Base-by-base conservation (phyloP, 306 rosid genomes). In the Dicorynia guianensis region DNA sequence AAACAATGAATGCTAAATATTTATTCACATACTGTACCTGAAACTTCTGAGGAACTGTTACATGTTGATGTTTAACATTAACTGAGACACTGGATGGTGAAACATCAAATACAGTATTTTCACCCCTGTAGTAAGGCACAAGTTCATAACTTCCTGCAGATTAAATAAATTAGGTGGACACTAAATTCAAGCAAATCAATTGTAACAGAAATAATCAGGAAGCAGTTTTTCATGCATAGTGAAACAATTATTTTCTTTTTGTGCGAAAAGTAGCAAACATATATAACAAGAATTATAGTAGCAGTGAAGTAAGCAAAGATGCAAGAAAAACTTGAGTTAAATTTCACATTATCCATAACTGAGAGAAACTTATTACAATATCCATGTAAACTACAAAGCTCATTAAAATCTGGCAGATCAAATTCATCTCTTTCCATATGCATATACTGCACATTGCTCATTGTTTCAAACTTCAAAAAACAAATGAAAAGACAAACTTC, bases 51-150 rank as follows among this genome's bases (percentile, higher is more conserved):
- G 92, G 83, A 85, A 95, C 83, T 6, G 87, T 76, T 76, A 89
- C 85, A 76, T 92, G 98, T 79, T 85, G 96, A 84, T 95, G 99
- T 80, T 82, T 89, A 70, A 95, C 90, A 76, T 73, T 85, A 76
- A 90, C 88, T 10, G 89, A 75, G 81, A 86, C 85, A 76, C 83
- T 82, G 63, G 96, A 82, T 33, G 99, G 97, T n/a, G 91, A 95
- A 86, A 95, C 90, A 72, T 90, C 99, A 90, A 95, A 95, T 47
- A 90, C 88, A 15, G 97, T 90, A 85, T 95, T 92, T 78, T 95
- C 99, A 69, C 99, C 99, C 90, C 89, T 92, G 87, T 95, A 95
- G 86, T 85, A 95, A 70, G 99, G 99, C 71, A 95, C 86, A 67
- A 95, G 90, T 82, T 87, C 89, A 71, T 86, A 95, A 48, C 75